Base-by-base conservation (phyloP, 192 early-diverging fungal species). In the Chytriomyces sp. region DNA sequence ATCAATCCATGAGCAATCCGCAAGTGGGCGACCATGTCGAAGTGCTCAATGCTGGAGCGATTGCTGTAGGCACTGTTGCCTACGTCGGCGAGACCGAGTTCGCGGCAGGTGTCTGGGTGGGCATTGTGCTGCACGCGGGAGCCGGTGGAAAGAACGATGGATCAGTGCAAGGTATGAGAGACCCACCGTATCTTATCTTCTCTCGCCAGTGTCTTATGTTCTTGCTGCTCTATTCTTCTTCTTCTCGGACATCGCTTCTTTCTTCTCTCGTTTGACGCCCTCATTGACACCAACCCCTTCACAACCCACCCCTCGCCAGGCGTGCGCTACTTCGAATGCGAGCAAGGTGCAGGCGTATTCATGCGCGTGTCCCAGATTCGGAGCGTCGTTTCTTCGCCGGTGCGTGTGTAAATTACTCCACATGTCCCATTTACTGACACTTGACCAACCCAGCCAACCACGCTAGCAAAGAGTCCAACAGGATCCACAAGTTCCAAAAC, bases 71-170 rank as follows among this genome's bases (percentile, higher is more conserved):
- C 3, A 89, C 83, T 43, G 89, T 98, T 48, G 89, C 94, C n/a
- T 97, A 89, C 83, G 84, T 88, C 24, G 97, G 96, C 7, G 66
- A 80, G 3, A 98, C 97, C 0, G 82, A 84, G 6, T 98, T 98
- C 81, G 89, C 91, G 16, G 64, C 92, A 0, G 97, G 97, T 18
- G 82, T 85, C 74, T 98, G 96, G 96, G 86, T 96, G 49, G 97
- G 97, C 45, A 83, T 98, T 7, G 97, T 96, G 77, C 86, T 97
- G 0, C 93, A 94, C 78, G 81, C 77, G 48, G 67, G 11, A 10
- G 69, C 68, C 10, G 80, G 49, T 3, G 86, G 86, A 6, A 87
- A 87, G 79, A 85, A 87, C 69, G 83, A 87, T 50, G 86, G 86
- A 1, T 76, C 79, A 18, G 79, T 87, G 6, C 65, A 79, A 64